phyloP scores from a whole-genome alignment of 345 rosid species.

The Durio zibethinus region DNA sequence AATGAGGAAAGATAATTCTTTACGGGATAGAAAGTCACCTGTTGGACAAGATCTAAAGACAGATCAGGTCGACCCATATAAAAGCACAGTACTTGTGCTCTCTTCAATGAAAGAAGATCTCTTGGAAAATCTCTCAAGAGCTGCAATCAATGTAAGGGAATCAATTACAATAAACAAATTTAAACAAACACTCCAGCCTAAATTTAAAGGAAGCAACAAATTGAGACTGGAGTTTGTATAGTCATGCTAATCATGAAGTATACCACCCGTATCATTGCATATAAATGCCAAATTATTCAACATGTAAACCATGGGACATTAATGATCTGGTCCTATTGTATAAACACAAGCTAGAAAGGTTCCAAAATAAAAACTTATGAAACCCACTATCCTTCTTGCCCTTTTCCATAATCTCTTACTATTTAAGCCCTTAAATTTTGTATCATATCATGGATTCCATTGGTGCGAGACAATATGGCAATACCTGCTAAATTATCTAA shows the following conservation, averaged over 20 bases:
- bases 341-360: background rate
- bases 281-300: background rate
- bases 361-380: background rate
- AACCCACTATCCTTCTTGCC: background rate
- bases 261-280: background rate
- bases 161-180: slow-evolving; percentile 8
- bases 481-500: background rate
- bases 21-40: slow-evolving; percentile 42
- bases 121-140: slow-evolving; percentile 61
- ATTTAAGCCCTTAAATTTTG: background rate
- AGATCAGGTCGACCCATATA: slow-evolving; percentile 70
- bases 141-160: slow-evolving; percentile 37
- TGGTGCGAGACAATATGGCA: background rate
- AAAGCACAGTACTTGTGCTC: slow-evolving; percentile 70
- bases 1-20: slow-evolving; percentile 4
- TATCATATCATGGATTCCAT: background rate
- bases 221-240: background rate
- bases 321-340: background rate
- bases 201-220: slow-evolving; percentile 10
- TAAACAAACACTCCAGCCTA: background rate
- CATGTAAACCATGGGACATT: background rate
- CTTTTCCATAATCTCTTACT: background rate
- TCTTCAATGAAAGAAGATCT: slow-evolving; percentile 69
- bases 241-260: background rate
- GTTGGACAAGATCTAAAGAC: slow-evolving; percentile 55